These are phyloP conservation scores for Astragalus membranaceus DNA, from an alignment of 306 rosid species.

Conservation along the genomic window DNA sequence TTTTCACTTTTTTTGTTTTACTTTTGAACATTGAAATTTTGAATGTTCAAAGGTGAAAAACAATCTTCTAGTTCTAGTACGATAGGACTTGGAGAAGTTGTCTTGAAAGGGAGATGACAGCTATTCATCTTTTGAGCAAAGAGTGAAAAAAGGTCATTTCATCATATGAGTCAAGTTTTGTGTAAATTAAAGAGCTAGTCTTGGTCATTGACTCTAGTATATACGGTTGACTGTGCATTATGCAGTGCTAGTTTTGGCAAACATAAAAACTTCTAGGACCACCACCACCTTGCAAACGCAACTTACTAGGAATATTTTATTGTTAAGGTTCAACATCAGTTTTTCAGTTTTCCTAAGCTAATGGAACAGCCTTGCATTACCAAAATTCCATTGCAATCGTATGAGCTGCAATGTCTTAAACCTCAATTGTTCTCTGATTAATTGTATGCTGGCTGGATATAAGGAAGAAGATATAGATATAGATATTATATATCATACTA, in stretches of 20 bases:
- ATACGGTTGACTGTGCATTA: conserved; percentile 18
- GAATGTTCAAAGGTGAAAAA: conserved; percentile 1
- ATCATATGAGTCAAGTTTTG: conserved; percentile 18
- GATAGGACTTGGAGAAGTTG: neutral
- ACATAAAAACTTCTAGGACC: conserved; percentile 27
- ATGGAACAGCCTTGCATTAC: conserved; percentile 3
- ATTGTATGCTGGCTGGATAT: neutral
- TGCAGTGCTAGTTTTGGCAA: conserved; percentile 32
- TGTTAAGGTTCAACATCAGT: neutral
- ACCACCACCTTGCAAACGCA: conserved; percentile 12
- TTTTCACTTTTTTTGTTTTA: neutral
- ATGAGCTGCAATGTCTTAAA: neutral
- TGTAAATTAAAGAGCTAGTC: conserved; percentile 5
- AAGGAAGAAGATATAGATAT: conserved; percentile 7
- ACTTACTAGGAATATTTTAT: conserved; percentile 22
- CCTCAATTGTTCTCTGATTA: neutral
- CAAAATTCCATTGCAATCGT: neutral
- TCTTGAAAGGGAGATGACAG: neutral
- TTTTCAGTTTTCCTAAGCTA: conserved; percentile 12
- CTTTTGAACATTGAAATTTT: neutral
- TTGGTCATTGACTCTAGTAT: conserved; percentile 22
- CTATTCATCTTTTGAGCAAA: conserved; percentile 16
- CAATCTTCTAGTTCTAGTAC: neutral
- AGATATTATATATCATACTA: neutral
- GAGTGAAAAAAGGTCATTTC: conserved; percentile 16